Conservation (phyloP, 1,284 basidiomycete genomes). For the Apiotrichum porosum region DNA sequence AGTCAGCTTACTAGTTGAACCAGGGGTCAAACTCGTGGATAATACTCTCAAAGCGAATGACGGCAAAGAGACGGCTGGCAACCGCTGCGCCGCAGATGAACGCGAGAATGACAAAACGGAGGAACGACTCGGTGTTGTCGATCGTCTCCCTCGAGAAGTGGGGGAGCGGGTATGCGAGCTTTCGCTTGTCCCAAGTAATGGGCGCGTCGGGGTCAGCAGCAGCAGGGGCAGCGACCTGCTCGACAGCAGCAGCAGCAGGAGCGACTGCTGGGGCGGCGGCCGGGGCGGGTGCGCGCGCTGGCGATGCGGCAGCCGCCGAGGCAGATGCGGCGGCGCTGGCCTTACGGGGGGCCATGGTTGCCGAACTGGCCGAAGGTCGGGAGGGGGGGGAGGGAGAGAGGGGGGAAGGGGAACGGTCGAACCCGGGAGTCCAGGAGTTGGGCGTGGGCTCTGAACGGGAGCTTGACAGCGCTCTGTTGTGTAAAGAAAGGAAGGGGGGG, state of each 20-base stretch:
- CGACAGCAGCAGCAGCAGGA: neutral
- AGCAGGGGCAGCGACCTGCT: neutral
- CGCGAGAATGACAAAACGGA: constrained; percentile 78
- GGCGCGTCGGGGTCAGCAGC: neutral
- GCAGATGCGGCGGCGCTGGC: neutral
- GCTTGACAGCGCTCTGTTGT: neutral
- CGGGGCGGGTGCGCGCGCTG: neutral
- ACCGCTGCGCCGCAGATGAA: constrained; percentile 91
- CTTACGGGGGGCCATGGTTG: constrained; percentile 5
- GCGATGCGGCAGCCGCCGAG: neutral
- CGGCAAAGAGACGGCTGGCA: constrained; percentile 92
- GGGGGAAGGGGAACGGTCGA: neutral
- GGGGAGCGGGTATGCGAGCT: constrained; percentile 46
- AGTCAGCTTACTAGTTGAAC: constrained; percentile 17
- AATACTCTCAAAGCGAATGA: constrained; percentile 97
- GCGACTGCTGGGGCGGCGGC: neutral
- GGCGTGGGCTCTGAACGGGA: constrained; percentile 1
- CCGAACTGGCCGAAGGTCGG: neutral
- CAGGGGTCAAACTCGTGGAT: constrained; percentile 81
- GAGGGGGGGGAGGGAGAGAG: neutral
- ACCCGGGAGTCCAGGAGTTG: neutral
- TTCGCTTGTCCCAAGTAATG: neutral
- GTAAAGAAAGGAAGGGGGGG: neutral
- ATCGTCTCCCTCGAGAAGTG: constrained; percentile 57
- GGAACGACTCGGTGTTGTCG: constrained; percentile 72